Evolutionary conservation across 495 filamentous ascomycete genomes (phyloP), one percentile per base, ranked within the genome.

Genomic region (Durotheca rogersii): DNA sequence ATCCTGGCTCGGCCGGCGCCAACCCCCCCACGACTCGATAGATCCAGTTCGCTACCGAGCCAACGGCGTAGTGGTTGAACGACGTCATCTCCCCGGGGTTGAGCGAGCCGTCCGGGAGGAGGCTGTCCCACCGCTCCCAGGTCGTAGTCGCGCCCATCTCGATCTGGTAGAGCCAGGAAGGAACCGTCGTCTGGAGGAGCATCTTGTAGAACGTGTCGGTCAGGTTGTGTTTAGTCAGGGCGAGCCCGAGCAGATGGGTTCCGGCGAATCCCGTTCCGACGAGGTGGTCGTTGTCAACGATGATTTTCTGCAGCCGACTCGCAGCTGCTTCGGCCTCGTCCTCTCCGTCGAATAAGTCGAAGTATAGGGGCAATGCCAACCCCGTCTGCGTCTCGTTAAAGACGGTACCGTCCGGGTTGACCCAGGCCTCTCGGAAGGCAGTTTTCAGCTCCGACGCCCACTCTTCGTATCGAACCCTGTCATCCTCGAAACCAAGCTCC

Each of bases 91-190:
- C 47, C 0, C 75, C 76, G 0, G 75, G 69, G 41, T 82, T 81
- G 4, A 81, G 57, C 3, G 53, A 61, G 1, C 77, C 77, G 51
- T 81, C 69, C 0, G 70, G 67, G 2, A 77, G 58, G 46, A 82
- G 70, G 16, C 69, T 72, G 51, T 81, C 76, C 79, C 79, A 81
- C 1, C 79, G 68, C 54, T 82, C 77, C 78, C 77, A 81, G 2
- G 75, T 74, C 1, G 77, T 78, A 0, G 79, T 82, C 0, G 69
- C 76, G 20, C 70, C 72, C 70, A 78, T 74, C 1, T 64, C 60
- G 7, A 82, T 65, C 9, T 73, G 76, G 56, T 76, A 79, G 37
- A 81, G 53, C 77, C 77, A 80, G 4, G 66, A 74, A 12, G 78
- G 72, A 11, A 70, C 60, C 6, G 45, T 51, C 15, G 66, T 67